Conservation (phyloP, 495 filamentous ascomycete genomes). For the Hypoxylon intermedium region DNA sequence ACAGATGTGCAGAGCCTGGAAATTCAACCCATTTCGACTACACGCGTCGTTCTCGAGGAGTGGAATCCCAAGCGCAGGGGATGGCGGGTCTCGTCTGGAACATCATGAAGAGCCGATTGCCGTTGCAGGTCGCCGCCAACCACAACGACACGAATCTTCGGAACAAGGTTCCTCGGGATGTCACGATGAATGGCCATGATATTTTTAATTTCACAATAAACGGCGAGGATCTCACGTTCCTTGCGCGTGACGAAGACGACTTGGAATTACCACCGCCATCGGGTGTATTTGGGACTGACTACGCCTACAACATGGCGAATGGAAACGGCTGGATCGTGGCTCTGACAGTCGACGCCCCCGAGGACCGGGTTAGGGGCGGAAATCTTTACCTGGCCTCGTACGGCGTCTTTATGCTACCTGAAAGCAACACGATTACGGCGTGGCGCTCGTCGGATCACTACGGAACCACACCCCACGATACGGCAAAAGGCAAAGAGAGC, state of each 20-base stretch:
- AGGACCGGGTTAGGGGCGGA: neutral
- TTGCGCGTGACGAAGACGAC: neutral
- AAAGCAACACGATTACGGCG: constrained; percentile 5
- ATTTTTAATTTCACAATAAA: constrained; percentile 1
- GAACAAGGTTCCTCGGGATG: no score
- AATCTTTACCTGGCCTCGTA: constrained; percentile 15
- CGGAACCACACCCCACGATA: no score
- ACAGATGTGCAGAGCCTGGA: neutral
- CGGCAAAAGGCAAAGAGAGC: no score
- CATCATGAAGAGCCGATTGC: constrained; percentile 6
- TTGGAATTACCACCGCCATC: constrained; percentile 1
- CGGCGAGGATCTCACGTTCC: neutral
- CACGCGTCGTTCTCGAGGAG: neutral
- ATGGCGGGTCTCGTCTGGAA: constrained; percentile 19
- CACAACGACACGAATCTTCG: constrained; percentile 3
- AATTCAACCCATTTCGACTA: neutral
- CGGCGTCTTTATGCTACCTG: constrained; percentile 14
- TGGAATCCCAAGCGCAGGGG: neutral
- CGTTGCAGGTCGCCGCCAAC: neutral
- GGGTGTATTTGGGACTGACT: no score
- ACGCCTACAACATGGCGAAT: no score
- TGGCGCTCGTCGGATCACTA: no score
- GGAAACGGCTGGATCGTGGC: constrained; percentile 8
- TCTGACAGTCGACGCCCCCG: neutral
- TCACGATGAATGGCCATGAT: neutral